These are phyloP conservation scores for Leccinum imitatum DNA, from an alignment of 768 basidiomycete species.

Conservation along the genomic window DNA sequence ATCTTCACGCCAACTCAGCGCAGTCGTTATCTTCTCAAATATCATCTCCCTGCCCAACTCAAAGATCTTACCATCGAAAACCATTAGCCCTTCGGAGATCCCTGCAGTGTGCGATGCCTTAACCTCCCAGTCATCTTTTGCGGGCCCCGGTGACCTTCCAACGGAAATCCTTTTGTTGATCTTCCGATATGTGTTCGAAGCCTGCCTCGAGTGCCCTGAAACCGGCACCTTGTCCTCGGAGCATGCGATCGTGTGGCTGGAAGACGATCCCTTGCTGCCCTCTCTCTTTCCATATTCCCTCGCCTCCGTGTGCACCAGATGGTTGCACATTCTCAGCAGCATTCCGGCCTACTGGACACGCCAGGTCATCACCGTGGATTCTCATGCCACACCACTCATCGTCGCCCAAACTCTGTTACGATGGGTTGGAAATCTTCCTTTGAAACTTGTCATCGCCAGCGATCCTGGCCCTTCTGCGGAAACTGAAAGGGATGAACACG, in stretches of 20 bases:
- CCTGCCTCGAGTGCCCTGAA: background rate
- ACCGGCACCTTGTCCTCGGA: background rate
- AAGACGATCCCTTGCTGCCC: slow-evolving; percentile 11
- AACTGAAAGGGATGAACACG: background rate
- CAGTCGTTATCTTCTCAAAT: background rate
- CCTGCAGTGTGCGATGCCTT: too few species aligned
- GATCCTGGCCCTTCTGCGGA: background rate
- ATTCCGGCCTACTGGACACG: slow-evolving; percentile 21
- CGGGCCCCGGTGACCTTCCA: background rate
- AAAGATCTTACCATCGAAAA: background rate
- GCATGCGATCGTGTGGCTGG: slow-evolving; percentile 4
- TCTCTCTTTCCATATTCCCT: slow-evolving; percentile 8
- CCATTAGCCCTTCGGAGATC: background rate
- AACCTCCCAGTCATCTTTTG: background rate
- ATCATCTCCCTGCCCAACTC: background rate
- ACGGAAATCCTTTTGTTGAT: slow-evolving; percentile 10
- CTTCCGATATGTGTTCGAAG: slow-evolving; percentile 6
- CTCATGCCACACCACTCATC: background rate
- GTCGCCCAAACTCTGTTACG: background rate
- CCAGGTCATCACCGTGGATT: slow-evolving; percentile 17
- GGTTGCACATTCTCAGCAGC: slow-evolving; percentile 14
- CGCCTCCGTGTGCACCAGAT: slow-evolving; percentile 19
- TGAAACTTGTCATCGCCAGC: slow-evolving; percentile 7
- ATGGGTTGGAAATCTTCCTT: background rate
- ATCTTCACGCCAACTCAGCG: background rate